Evolutionary conservation across 305 asterid species (phyloP), one percentile per base, ranked within the genome.

Genomic region (Coffea humblotiana): DNA sequence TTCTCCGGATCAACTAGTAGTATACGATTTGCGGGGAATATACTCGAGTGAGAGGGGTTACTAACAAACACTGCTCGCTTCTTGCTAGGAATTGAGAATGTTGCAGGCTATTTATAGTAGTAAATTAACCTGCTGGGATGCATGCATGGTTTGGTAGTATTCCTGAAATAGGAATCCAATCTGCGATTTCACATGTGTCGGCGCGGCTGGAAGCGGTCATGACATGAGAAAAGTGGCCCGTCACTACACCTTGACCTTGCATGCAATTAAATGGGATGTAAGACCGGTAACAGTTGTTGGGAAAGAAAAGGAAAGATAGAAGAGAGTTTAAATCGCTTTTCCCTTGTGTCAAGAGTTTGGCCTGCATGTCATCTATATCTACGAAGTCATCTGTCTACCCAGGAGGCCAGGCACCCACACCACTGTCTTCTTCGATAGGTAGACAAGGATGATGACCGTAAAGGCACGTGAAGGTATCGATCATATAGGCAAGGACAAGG

Each of bases 51-150:
- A 37, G 43, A 0, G 43, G 43, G 43, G 43, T 3, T 37, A 37
- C 5, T 3, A 37, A 37, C 43, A 4, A 37, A 37, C 35, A 8
- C 3, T 67, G 5, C 40, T 65, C 10, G 9, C 9, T 60, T 67
- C 48, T 69, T 37, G 6, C 25, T 37, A 15, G 47, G 49, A 68
- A 35, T 14, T 69, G 49, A 6, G 51, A 69, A 37, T 49, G n/a
- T 25, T 72, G 77, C 61, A 12, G 16, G 48, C 3, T 58, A 76
- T 75, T 76, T 81, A 81, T 75, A 81, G 65, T 0, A 13, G 61
- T 21, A 29, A 1, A 29, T 29, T 29, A 29, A 29, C 32, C 32
- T 29, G 32, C 32, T 29, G 43, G 43, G 43, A 4, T 37, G 43
- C 43, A 37, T 37, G 43, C 43, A 37, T 37, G 43, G 43, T 3